These are phyloP conservation scores for Coemansia asiatica DNA, from an alignment of 192 early-diverging fungal genomes.

Conservation along the genomic window DNA sequence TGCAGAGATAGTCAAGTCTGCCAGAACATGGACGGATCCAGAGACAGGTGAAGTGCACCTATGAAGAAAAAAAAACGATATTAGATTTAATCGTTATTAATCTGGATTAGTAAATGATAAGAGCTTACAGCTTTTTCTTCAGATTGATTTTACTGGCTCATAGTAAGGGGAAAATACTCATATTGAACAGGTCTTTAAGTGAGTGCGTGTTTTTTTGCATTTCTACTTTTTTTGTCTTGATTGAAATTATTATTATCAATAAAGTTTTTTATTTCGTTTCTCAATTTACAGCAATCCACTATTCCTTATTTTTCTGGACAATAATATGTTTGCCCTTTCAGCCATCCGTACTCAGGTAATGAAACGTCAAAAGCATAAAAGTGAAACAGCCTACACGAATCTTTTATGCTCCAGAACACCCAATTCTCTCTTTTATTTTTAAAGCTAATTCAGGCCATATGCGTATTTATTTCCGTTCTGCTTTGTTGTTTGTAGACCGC, in stretches of 20 bases:
- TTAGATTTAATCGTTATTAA: slow-evolving; percentile 3
- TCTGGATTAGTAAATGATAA: slow-evolving; percentile 1
- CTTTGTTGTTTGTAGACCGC: slow-evolving; percentile 21
- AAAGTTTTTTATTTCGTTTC: background rate
- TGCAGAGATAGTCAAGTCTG: slow-evolving; percentile 72
- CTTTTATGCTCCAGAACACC: background rate
- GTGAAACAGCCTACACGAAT: background rate
- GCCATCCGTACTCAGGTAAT: slow-evolving; percentile 44
- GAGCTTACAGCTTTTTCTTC: background rate
- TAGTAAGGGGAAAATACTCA: background rate
- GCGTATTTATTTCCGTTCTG: background rate
- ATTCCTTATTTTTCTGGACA: slow-evolving; percentile 3
- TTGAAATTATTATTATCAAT: background rate
- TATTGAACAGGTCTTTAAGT: background rate
- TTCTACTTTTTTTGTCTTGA: background rate
- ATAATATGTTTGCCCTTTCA: slow-evolving; percentile 35
- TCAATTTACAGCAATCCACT: slow-evolving; percentile 2
- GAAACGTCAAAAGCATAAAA: background rate
- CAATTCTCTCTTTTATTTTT: no score
- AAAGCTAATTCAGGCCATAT: background rate
- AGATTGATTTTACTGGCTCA: background rate
- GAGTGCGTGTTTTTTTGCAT: background rate
- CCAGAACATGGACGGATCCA: slow-evolving; percentile 52
- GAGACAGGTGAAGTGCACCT: slow-evolving; percentile 51
- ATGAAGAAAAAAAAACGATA: slow-evolving; percentile 7